A percentile compares a stretch with the other conserved stretches of the same genome.
phyloP scores from a whole-genome alignment of 345 rosid species.

The Sisymbrium irio region DNA sequence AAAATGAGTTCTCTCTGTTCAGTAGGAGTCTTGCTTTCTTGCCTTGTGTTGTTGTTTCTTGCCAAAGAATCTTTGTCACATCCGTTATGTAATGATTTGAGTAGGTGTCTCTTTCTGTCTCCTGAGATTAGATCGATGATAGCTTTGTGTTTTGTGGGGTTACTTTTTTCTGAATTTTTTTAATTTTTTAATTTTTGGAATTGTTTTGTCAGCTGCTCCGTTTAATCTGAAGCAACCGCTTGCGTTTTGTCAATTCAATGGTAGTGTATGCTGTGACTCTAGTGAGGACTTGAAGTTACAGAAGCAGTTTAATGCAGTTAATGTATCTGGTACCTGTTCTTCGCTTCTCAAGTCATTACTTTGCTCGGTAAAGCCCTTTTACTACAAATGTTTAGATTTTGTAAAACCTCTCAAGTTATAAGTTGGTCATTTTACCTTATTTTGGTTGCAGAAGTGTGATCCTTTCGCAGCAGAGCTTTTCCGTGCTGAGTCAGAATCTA shows the following conservation, averaged over 20 bases:
- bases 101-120: constrained; percentile 35
- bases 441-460: constrained; percentile 33
- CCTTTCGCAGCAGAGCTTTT: constrained; percentile 36
- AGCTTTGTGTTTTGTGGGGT: not conserved
- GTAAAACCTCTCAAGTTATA: not conserved
- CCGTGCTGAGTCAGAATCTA: constrained; percentile 25
- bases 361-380: constrained; percentile 21
- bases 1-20: constrained; percentile 10
- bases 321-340: constrained; percentile 26
- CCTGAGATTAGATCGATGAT: not conserved
- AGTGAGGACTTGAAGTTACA: constrained; percentile 19
- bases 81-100: constrained; percentile 63
- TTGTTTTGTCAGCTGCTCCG: constrained; percentile 32
- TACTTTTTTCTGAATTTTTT: not conserved
- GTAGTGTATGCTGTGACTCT: constrained; percentile 30
- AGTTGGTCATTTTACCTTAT: not conserved
- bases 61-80: constrained; percentile 39
- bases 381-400: not conserved
- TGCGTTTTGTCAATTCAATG: constrained; percentile 26
- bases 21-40: constrained; percentile 10
- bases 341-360: constrained; percentile 29
- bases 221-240: constrained; percentile 15
- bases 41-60: constrained; percentile 44
- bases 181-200: not conserved
- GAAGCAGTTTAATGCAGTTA: constrained; percentile 18